Conservation (phyloP, 2,329 filamentous ascomycete genomes). For the Aspergillus flavus region DNA sequence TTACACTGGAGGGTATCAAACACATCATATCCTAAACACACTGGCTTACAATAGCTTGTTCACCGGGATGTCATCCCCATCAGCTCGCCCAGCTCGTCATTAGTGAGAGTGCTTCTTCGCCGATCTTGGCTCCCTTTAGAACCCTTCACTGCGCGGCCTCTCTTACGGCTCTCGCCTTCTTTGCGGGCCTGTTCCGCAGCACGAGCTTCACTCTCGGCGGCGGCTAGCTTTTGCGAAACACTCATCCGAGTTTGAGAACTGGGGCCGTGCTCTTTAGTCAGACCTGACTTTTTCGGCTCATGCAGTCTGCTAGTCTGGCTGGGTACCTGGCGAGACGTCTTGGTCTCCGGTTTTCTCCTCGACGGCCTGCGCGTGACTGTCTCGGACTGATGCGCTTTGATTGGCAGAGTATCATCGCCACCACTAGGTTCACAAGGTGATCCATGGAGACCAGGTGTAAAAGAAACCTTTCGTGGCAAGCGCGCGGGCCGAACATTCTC, state of each 20-base stretch:
- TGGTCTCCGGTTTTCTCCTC: constrained; percentile 30
- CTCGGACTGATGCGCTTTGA: constrained; percentile 37
- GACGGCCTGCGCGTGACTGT: constrained; percentile 33
- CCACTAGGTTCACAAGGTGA: constrained; percentile 28
- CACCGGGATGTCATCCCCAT: constrained; percentile 32
- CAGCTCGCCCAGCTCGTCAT: constrained; percentile 46
- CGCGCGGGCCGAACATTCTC: constrained; percentile 37
- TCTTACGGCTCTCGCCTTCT: constrained; percentile 39
- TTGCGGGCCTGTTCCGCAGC: constrained; percentile 38
- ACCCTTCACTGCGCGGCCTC: constrained; percentile 34
- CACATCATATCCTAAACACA: constrained; percentile 10
- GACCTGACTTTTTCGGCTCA: background rate
- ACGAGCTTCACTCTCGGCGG: constrained; percentile 46
- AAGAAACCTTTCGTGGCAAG: constrained; percentile 41
- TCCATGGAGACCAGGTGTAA: constrained; percentile 36
- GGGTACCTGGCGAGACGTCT: constrained; percentile 33
- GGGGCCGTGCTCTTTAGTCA: constrained; percentile 16
- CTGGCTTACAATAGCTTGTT: constrained; percentile 3
- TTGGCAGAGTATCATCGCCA: constrained; percentile 35
- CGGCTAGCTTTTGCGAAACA: constrained; percentile 47
- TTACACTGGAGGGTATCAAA: constrained; percentile 17
- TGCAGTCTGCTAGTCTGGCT: background rate
- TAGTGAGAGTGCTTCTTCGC: constrained; percentile 49
- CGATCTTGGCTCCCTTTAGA: constrained; percentile 32
- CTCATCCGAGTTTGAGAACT: constrained; percentile 32